Conservation (phyloP, 495 filamentous ascomycete genomes). For the Penicillium coffeae region DNA sequence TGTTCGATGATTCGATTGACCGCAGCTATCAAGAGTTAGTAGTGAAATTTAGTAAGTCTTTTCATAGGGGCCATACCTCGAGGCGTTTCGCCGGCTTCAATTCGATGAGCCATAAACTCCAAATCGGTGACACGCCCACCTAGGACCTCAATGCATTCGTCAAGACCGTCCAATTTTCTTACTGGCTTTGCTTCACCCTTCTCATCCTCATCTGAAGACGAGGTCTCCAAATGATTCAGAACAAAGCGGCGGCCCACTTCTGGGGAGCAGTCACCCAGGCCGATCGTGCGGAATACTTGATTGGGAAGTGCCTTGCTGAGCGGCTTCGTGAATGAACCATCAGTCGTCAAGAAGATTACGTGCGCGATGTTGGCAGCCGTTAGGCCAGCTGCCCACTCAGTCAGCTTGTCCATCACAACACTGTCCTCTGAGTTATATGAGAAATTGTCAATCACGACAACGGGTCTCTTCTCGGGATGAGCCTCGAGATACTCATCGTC, state of each 20-base stretch:
- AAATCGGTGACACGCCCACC: conserved; percentile 92
- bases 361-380: conserved; percentile 89
- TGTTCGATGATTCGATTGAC: conserved; percentile 86
- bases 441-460: conserved; percentile 95
- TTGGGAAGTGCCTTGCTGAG: conserved; percentile 85
- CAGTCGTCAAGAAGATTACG: conserved; percentile 94
- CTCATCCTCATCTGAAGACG: conserved; percentile 35
- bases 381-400: conserved; percentile 87
- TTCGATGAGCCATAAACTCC: conserved; percentile 85
- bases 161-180: conserved; percentile 60
- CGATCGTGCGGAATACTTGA: conserved; percentile 81
- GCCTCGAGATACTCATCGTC: conserved; percentile 90
- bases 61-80: conserved; percentile 36
- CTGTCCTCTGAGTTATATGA: conserved; percentile 66
- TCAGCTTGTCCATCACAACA: conserved; percentile 83
- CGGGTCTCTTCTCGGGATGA: conserved; percentile 78
- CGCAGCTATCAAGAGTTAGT: conserved; percentile 49
- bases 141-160: conserved; percentile 73
- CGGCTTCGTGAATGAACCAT: conserved; percentile 83
- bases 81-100: conserved; percentile 85
- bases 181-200: conserved; percentile 33
- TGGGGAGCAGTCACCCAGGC: conserved; percentile 78
- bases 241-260: conserved; percentile 87
- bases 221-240: conserved; percentile 69
- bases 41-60: not conserved